Evolutionary conservation across 352 stramenopile species (phyloP), one percentile per base, ranked within the genome.

Genomic region (Pelagophyceae sp.): DNA sequence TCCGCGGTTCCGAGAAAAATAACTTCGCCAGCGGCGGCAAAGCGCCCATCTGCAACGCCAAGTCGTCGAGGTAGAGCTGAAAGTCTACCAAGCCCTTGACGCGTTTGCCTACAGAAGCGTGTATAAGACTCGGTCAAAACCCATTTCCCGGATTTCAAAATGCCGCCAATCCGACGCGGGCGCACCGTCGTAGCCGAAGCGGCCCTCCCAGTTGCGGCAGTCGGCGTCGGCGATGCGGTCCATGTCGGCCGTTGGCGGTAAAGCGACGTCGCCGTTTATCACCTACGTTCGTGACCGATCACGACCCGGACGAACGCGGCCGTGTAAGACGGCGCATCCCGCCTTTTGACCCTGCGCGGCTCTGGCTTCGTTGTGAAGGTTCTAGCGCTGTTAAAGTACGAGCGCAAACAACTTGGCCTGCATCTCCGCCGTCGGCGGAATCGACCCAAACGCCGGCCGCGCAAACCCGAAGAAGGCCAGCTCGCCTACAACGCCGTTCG

Each of bases 141-240:
- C n/a, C n/a, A n/a, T n/a, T n/a, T n/a, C n/a, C n/a, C n/a, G n/a
- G n/a, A n/a, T n/a, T n/a, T n/a, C n/a, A n/a, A n/a, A n/a, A n/a
- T n/a, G n/a, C n/a, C n/a, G n/a, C n/a, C n/a, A n/a, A n/a, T n/a
- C n/a, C n/a, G n/a, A n/a, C n/a, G n/a, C n/a, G n/a, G n/a, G n/a
- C n/a, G n/a, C n/a, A n/a, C n/a, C 81, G 67, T 85, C 80, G 78
- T 84, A 83, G 45, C 81, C 81, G 76, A 85, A 85, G 40, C 81
- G 81, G 45, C 58, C 79, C 65, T 84, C 81, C 80, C 80, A 85
- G 33, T 85, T 76, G 29, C 65, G 65, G 38, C 77, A 69, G 61
- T 82, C 80, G n/a, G 70, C 1, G 38, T 76, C 19, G 40, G 78
- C 76, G 3, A 31, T 19, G 1, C 11, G 25, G 2, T 63, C 54